Conservation (phyloP, 768 basidiomycete genomes). For the Mycena epipterygia region DNA sequence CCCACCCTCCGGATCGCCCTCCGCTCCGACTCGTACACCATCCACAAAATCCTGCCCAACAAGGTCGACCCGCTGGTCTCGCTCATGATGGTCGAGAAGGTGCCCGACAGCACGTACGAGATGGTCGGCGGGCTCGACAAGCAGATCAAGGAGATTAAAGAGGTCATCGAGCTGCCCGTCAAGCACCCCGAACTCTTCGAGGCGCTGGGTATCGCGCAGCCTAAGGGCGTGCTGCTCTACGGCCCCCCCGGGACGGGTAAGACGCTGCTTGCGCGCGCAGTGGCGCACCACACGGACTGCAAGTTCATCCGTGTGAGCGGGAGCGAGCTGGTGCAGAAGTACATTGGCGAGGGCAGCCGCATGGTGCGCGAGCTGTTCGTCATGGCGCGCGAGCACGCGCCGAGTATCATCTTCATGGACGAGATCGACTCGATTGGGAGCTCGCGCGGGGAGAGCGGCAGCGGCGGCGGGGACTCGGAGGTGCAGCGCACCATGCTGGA, state of each 20-base stretch:
- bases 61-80: slow-evolving; percentile 99
- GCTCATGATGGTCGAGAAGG: slow-evolving; percentile 99
- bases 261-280: slow-evolving; percentile 93
- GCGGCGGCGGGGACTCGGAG: slow-evolving; percentile 89
- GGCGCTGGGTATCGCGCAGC: slow-evolving; percentile 95
- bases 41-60: slow-evolving; percentile 97
- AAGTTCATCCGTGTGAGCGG: slow-evolving; percentile 97
- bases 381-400: slow-evolving; percentile 98
- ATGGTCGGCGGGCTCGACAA: slow-evolving; percentile 99
- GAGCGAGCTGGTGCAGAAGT: slow-evolving; percentile 96
- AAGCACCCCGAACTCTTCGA: slow-evolving; percentile 99
- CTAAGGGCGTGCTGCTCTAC: slow-evolving; percentile 95
- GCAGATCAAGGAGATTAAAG: slow-evolving; percentile 97
- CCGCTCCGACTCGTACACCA: slow-evolving; percentile 95
- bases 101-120: slow-evolving; percentile 98
- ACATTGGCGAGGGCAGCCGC: slow-evolving; percentile 95
- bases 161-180: slow-evolving; percentile 97
- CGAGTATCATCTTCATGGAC: slow-evolving; percentile 99
- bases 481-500: slow-evolving; percentile 94
- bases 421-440: slow-evolving; percentile 99
- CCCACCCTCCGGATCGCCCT: slow-evolving; percentile 94
- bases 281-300: slow-evolving; percentile 98
- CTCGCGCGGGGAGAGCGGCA: slow-evolving; percentile 92
- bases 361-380: slow-evolving; percentile 99
- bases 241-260: slow-evolving; percentile 98